Conservation (phyloP, 495 filamentous ascomycete species). For the Rostrohypoxylon terebratum region DNA sequence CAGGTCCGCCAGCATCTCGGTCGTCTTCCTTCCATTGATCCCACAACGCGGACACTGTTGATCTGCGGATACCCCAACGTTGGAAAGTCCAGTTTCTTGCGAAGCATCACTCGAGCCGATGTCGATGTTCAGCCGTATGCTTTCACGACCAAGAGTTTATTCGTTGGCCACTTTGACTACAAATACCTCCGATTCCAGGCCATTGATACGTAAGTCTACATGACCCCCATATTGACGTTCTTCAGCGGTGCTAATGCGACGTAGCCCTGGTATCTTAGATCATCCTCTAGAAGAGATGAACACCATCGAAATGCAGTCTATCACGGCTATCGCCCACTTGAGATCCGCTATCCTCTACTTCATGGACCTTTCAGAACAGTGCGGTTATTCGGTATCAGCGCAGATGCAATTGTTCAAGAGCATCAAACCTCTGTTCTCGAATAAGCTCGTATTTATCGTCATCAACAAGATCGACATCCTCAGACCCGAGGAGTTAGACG, state of each 20-base stretch:
- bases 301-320: constrained; percentile 98
- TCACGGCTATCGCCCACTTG: constrained; percentile 96
- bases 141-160: constrained; percentile 97
- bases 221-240: not conserved
- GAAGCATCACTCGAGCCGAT: constrained; percentile 91
- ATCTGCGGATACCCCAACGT: constrained; percentile 99
- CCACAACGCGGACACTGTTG: constrained; percentile 91
- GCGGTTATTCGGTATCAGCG: constrained; percentile 90
- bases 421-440: constrained; percentile 95
- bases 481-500: constrained; percentile 87
- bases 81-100: constrained; percentile 94
- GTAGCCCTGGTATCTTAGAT: constrained; percentile 86
- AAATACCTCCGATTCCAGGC: constrained; percentile 94
- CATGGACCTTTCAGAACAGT: constrained; percentile 98
- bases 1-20: constrained; percentile 98
- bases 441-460: constrained; percentile 95
- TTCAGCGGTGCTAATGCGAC: constrained; percentile 21
- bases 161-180: constrained; percentile 99
- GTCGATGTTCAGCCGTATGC: constrained; percentile 98
- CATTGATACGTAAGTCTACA: constrained; percentile 65
- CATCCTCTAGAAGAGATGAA: constrained; percentile 99
- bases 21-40: constrained; percentile 96
- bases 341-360: constrained; percentile 96
- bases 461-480: constrained; percentile 98
- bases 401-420: constrained; percentile 93